Conservation (phyloP, 2,329 filamentous ascomycete species). For the Penicillium sp. region DNA sequence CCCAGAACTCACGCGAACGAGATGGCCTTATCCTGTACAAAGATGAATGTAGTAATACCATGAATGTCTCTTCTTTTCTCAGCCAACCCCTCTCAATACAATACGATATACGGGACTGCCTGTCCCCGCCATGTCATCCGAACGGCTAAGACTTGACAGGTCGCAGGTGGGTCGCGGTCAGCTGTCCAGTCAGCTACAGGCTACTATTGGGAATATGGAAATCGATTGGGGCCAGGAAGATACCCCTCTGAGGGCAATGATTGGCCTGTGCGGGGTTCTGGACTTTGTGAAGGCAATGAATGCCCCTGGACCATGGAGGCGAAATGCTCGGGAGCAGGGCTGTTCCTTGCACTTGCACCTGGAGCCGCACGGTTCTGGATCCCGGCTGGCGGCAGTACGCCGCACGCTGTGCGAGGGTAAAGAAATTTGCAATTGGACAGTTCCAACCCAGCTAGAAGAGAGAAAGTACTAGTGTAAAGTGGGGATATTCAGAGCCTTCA, state of each 20-base stretch:
- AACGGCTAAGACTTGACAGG: constrained; percentile 25
- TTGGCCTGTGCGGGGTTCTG: constrained; percentile 5
- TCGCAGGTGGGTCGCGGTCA: constrained; percentile 17
- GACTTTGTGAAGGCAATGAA: not conserved
- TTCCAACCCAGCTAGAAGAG: not conserved
- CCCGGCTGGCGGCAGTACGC: not conserved
- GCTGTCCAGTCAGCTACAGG: constrained; percentile 13
- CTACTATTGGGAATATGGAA: constrained; percentile 21
- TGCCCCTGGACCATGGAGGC: constrained; percentile 4
- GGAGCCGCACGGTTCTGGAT: constrained; percentile 15
- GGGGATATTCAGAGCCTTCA: not conserved
- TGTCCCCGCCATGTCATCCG: constrained; percentile 7
- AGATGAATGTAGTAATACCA: not conserved
- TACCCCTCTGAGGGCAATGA: not conserved
- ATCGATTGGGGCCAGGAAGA: constrained; percentile 10
- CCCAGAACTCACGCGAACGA: not conserved
- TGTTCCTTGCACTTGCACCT: constrained; percentile 14
- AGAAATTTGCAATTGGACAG: not conserved
- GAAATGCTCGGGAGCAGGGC: not conserved
- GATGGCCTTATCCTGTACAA: not conserved
- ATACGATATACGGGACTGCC: not conserved
- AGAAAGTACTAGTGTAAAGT: not conserved
- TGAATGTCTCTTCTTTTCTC: not conserved
- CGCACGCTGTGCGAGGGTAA: constrained; percentile 4
- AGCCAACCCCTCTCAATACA: not conserved